These are phyloP conservation scores for Acacia melanoxylon DNA, from an alignment of 306 rosid species.

Conservation along the genomic window DNA sequence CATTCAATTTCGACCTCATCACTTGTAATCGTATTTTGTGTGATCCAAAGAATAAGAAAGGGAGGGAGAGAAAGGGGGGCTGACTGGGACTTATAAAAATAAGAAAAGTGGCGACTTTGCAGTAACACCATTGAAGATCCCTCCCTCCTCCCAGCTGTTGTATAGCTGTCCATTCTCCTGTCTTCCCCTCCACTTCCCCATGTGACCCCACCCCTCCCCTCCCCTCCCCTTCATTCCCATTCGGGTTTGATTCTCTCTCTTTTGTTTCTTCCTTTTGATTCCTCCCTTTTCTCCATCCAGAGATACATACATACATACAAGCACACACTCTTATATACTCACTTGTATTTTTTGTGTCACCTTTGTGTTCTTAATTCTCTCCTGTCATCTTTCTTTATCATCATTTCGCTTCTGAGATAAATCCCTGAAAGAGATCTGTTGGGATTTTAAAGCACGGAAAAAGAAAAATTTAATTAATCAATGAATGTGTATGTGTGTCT, in stretches of 20 bases:
- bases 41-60: no score
- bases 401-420: not conserved
- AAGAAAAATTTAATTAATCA: not conserved
- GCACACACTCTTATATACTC: not conserved
- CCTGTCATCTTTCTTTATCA: not conserved
- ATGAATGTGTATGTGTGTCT: not conserved
- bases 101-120: slow-evolving; percentile 66
- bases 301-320: not conserved
- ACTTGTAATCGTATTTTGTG: no score
- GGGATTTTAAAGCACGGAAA: slow-evolving; percentile 18
- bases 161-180: slow-evolving; percentile 71
- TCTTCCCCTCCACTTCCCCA: slow-evolving; percentile 40
- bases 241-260: not conserved
- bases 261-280: not conserved
- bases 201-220: slow-evolving; percentile 51
- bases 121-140: slow-evolving; percentile 80
- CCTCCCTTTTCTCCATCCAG: not conserved
- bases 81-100: not conserved
- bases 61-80: not conserved
- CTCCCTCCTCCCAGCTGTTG: slow-evolving; percentile 73
- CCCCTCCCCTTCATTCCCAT: slow-evolving; percentile 7
- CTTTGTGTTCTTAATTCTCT: not conserved
- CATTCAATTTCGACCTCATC: no score
- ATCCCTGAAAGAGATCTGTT: slow-evolving; percentile 22
- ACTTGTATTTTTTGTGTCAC: not conserved